Evolutionary conservation across 352 stramenopile species (phyloP).

Genomic region (Halophytophthora polymorphica): DNA sequence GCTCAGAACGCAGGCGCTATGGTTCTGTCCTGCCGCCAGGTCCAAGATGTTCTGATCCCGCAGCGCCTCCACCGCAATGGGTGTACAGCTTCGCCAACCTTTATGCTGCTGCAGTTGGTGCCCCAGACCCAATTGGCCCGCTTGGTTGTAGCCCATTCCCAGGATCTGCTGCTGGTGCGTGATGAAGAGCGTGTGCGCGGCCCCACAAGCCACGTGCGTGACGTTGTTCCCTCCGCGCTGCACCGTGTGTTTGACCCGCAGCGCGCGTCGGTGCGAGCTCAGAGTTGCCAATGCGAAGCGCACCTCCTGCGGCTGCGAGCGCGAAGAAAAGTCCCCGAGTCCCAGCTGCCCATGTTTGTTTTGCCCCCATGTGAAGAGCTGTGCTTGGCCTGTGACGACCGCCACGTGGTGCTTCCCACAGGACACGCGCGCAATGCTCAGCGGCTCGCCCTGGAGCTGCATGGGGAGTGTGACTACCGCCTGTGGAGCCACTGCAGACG

Average conservation of each 20-base stretch:
- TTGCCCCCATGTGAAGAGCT: constrained; percentile 71
- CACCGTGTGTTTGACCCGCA: constrained; percentile 61
- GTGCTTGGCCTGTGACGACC: constrained; percentile 52
- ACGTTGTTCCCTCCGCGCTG: constrained; percentile 51
- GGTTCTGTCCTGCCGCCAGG: constrained; percentile 66
- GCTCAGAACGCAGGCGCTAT: constrained; percentile 68
- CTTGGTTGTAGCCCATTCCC: constrained; percentile 79
- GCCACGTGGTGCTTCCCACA: constrained; percentile 75
- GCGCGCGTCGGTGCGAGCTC: constrained; percentile 43
- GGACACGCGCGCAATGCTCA: constrained; percentile 46
- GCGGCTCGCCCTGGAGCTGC: constrained; percentile 30
- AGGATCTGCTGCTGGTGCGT: constrained; percentile 77
- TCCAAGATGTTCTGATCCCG: constrained; percentile 64
- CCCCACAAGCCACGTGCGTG: constrained; percentile 62
- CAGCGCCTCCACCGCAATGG: constrained; percentile 44
- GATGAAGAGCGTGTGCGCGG: constrained; percentile 70
- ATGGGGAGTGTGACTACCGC: constrained; percentile 30
- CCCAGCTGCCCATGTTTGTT: constrained; percentile 78
- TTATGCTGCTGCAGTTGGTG: constrained; percentile 60
- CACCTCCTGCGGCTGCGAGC: constrained; percentile 46
- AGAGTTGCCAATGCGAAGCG: constrained; percentile 42
- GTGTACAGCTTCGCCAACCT: constrained; percentile 66
- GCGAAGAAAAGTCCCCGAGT: constrained; percentile 47
- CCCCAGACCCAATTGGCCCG: constrained; percentile 61
- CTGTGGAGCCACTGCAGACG: constrained; percentile 33